Conservation (phyloP, 129 eudicot genomes). For the Artemisia annua region DNA sequence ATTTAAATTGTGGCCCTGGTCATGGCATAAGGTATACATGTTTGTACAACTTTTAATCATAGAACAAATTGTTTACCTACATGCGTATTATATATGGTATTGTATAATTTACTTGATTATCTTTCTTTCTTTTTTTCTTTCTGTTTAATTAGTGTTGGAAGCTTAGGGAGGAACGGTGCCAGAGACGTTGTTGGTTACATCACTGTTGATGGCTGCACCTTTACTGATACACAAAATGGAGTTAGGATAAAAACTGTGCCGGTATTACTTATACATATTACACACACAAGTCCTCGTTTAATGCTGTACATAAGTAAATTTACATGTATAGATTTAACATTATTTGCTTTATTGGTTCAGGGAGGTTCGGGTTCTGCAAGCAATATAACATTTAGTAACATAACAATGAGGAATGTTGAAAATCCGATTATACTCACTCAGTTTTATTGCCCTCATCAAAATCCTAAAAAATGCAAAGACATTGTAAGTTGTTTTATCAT, state of each 20-base stretch:
- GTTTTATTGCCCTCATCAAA: slow-evolving; percentile 30
- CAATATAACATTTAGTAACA: slow-evolving; percentile 15
- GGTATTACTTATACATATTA: slow-evolving; percentile 2
- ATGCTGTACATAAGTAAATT: too few species aligned
- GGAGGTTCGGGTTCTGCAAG: slow-evolving; percentile 24
- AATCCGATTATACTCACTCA: slow-evolving; percentile 25
- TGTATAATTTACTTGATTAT: not conserved
- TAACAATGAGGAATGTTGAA: slow-evolving; percentile 19
- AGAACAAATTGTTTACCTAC: too few species aligned
- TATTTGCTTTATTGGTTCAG: not conserved
- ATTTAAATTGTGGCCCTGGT: too few species aligned
- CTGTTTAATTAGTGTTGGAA: slow-evolving; percentile 19
- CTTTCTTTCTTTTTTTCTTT: too few species aligned
- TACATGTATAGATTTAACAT: not conserved
- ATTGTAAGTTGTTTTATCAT: not conserved
- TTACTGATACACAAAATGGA: slow-evolving; percentile 25
- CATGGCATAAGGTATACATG: too few species aligned
- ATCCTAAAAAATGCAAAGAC: not conserved
- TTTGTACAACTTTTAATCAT: too few species aligned
- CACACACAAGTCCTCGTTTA: not conserved
- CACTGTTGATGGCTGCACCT: slow-evolving; percentile 9
- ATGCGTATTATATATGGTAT: too few species aligned
- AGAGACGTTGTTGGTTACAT: slow-evolving; percentile 9
- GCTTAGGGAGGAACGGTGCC: slow-evolving; percentile 24
- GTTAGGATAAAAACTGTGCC: slow-evolving; percentile 29